Base-by-base conservation (phyloP, 441 rosid genomes). In the Bocquillonia castaneifolia region DNA sequence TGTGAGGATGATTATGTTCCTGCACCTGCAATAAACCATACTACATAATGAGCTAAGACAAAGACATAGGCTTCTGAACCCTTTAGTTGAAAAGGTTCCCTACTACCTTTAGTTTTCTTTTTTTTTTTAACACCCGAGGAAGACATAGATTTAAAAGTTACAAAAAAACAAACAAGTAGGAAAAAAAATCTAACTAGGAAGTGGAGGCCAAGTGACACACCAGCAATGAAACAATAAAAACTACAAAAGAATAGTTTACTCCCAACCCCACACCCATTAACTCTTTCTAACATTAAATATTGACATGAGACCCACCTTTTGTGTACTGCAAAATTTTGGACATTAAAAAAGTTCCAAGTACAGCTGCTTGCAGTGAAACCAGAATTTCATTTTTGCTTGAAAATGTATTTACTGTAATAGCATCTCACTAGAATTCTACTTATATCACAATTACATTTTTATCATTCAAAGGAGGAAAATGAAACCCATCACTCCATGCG, bases 1-100 rank as follows among this genome's bases (percentile, higher is more conserved):
- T 94, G 73, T 88, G 96, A 55, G 97, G 99, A 77, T 90, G 97
- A 78, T 90, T 89, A 80, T 94, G 97, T 70, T 91, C 99, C 70
- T 94, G 97, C 50, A 94, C 99, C 99, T 92, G 83, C 67, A 86
- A 61, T 62, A 67, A 62, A 39, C 6, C 59, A 54, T 73, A 50
- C 42, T 48, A n/a, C 20, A 68, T 9, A 22, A 17, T 52, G 37
- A 45, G 45, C 69, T 57, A 10, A n/a, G 42, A 63, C 25, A 54
- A 4, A 37, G 71, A 20, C 8, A 66, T 23, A 51, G 13, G 42
- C 22, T 20, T 51, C 54, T 18, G 44, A 32, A 62, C 42, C 6
- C 29, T 56, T 56, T 18, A 10, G 22, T 6, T 18, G n/a, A 29
- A 54, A 23, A 40, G 39, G 48, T 52, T 23, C 18, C 36, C 8